Evolutionary conservation across 257 asterid genomes (phyloP), one percentile per base, ranked within the genome.

Genomic region (Fraxinus anomala): DNA sequence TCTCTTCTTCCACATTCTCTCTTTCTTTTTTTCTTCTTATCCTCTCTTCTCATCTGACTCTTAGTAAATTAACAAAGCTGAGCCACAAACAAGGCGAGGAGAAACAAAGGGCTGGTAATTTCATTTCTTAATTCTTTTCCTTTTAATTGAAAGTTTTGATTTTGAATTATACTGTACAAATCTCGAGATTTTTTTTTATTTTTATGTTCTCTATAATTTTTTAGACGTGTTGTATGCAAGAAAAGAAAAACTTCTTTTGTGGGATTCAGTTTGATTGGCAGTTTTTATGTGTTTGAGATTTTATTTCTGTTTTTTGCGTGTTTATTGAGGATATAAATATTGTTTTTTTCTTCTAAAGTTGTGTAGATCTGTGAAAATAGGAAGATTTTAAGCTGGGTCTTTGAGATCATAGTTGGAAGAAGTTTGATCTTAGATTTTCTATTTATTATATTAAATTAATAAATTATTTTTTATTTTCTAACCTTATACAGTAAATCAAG

Each of bases 101-200:
- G 66, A 71, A 19, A 28, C 54, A 54, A 42, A 8, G 7, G 68
- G 37, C 70, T 26, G 82, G 65, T 83, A 75, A 80, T 82, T 36
- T 68, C 19, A 80, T 78, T 44, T 9, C 47, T 44, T 44, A 12
- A 2, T 44, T 14, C 1, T 47, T 47, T 47, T 47, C 16, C n/a
- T 13, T 47, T 4, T 44, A 3, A 44, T 44, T 44, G 54, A 13
- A 44, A 13, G 17, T 13, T 44, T 44, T 44, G 4, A 13, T 44
- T 44, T 44, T 40, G 47, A 40, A 40, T 40, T 11, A 40, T 40
- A 40, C 16, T 11, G 3, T 40, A 40, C 54, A 44, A 44, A 13
- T 14, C 14, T 13, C 19, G 1, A 44, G 5, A n/a, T n/a, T n/a
- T 44, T 19, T 44, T 44, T 44, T 44, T 17, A 40, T 40, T 40